These are phyloP conservation scores for Mytilinidion resinicola DNA, from an alignment of 495 filamentous ascomycete species.

Conservation along the genomic window DNA sequence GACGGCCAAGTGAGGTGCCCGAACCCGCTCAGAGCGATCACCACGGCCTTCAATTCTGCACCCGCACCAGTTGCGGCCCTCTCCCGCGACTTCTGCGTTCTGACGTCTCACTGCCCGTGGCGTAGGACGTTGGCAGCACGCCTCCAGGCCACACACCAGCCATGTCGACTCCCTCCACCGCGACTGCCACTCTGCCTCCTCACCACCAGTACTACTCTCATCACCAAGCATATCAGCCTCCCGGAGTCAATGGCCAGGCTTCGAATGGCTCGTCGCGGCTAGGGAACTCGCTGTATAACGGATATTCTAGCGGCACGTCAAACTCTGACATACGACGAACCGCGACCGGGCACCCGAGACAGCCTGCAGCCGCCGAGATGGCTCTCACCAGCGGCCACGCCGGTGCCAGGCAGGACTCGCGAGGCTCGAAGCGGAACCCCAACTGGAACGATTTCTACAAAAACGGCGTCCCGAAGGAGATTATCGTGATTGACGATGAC, in stretches of 20 bases:
- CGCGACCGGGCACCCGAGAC: conserved; percentile 25
- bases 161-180: conserved; percentile 85
- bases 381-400: conserved; percentile 5
- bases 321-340: conserved; percentile 31
- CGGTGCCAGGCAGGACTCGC: conserved; percentile 11
- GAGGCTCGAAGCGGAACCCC: conserved; percentile 14
- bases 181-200: conserved; percentile 66
- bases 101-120: not conserved
- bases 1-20: conserved; percentile 1
- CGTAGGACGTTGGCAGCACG: conserved; percentile 3
- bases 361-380: conserved; percentile 11
- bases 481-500: conserved; percentile 95
- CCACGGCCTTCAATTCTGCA: conserved; percentile 1
- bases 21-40: not conserved
- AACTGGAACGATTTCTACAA: conserved; percentile 91
- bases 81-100: not conserved
- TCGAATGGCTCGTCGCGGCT: conserved; percentile 18
- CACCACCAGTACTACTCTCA: conserved; percentile 68
- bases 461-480: conserved; percentile 85
- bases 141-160: conserved; percentile 13
- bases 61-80: not conserved
- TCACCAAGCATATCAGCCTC: conserved; percentile 55
- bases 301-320: conserved; percentile 28
- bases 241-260: conserved; percentile 19
- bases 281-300: conserved; percentile 28